Evolutionary conservation across 148 eudicot genomes (phyloP).

Genomic region (Rhododendron ferrugineum): DNA sequence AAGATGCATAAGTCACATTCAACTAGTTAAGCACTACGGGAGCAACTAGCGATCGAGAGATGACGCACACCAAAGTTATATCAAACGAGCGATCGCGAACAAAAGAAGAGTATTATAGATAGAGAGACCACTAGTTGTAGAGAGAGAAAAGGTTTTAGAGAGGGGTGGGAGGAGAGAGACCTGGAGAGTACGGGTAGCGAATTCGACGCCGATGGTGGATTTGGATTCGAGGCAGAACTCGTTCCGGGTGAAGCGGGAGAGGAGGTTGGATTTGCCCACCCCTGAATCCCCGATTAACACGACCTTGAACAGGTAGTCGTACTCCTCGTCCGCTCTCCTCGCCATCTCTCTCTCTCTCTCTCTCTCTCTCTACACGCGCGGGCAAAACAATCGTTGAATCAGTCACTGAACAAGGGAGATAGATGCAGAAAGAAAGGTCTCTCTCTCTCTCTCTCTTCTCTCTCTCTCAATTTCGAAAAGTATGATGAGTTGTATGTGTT

Average conservation of each 20-base stretch:
- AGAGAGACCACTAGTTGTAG: not conserved
- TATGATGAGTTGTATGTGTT: not conserved
- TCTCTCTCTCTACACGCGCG: no score
- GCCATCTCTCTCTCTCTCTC: slow-evolving; percentile 9
- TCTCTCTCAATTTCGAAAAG: not conserved
- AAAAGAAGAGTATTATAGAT: not conserved
- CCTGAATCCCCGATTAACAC: slow-evolving; percentile 14
- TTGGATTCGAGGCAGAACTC: slow-evolving; percentile 17
- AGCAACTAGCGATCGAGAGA: not conserved
- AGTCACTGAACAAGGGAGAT: not conserved
- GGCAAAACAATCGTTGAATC: not conserved
- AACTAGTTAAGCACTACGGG: not conserved
- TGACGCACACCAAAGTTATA: not conserved
- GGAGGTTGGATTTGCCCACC: slow-evolving; percentile 9
- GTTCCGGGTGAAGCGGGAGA: slow-evolving; percentile 14
- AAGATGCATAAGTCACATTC: not conserved
- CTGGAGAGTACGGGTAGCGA: slow-evolving; percentile 17
- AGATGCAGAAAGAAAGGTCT: no score
- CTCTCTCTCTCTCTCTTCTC: not conserved
- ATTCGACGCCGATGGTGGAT: slow-evolving; percentile 20
- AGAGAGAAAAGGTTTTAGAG: not conserved
- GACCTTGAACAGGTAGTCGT: slow-evolving; percentile 15
- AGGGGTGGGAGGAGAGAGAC: not conserved
- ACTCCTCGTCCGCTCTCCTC: slow-evolving; percentile 18
- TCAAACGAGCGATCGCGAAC: not conserved